Percentiles rank a stretch among this genome's conserved stretches.
Conservation (phyloP, 352 stramenopile genomes). For the Globisporangium yorkense region DNA sequence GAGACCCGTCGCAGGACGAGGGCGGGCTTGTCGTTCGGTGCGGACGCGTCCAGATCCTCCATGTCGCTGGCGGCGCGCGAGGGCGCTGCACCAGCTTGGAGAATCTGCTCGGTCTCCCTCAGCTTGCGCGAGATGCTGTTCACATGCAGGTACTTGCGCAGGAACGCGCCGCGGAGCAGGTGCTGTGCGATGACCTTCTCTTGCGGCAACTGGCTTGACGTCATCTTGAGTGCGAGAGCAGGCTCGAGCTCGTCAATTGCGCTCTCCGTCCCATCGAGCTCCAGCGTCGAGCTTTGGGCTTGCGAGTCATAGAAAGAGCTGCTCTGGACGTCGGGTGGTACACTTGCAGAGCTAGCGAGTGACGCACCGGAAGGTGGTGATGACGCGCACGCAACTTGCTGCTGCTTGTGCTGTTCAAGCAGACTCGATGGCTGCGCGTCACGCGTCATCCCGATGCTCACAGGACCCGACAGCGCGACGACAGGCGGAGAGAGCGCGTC, state of each 20-base stretch:
- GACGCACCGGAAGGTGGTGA: neutral
- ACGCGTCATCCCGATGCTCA: neutral
- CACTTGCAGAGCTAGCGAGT: neutral
- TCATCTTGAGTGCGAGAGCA: constrained; percentile 35
- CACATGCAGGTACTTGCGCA: constrained; percentile 62
- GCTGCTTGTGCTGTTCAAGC: neutral
- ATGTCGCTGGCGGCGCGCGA: neutral
- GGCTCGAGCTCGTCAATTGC: constrained; percentile 11
- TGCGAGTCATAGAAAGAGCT: neutral
- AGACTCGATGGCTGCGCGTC: neutral
- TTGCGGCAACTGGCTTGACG: constrained; percentile 16
- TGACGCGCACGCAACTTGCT: neutral
- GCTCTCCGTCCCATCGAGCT: constrained; percentile 1
- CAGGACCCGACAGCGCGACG: neutral
- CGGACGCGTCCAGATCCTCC: constrained; percentile 8
- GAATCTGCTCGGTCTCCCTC: constrained; percentile 50
- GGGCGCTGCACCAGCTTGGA: constrained; percentile 19
- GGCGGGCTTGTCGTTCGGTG: constrained; percentile 10
- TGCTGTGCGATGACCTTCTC: constrained; percentile 54
- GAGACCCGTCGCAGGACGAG: constrained; percentile 34
- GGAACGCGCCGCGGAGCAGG: constrained; percentile 45
- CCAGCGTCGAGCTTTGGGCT: neutral
- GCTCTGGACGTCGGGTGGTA: neutral
- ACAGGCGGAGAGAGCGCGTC: neutral
- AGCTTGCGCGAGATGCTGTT: constrained; percentile 60